Evolutionary conservation across 2,329 filamentous ascomycete species (phyloP).

Genomic region (Penicillium brevicompactum): DNA sequence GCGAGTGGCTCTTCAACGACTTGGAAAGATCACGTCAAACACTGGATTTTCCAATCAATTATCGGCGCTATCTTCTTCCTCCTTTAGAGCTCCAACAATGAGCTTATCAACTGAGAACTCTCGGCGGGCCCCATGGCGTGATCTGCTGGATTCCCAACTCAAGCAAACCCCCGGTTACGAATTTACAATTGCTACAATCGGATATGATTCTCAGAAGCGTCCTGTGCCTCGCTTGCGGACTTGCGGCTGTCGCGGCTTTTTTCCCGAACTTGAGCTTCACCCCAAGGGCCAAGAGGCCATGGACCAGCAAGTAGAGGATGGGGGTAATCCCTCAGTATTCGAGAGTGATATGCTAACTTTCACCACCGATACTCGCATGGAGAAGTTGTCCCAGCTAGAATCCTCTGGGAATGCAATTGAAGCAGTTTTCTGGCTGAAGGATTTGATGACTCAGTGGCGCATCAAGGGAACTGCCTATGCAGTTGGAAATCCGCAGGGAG

Average conservation of each 20-base stretch:
- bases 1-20: neutral
- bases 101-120: slow-evolving; percentile 1
- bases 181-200: slow-evolving; percentile 33
- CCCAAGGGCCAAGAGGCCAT: slow-evolving; percentile 74
- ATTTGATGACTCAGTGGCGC: slow-evolving; percentile 78
- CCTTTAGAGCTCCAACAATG: slow-evolving; percentile 13
- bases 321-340: slow-evolving; percentile 66
- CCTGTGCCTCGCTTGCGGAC: slow-evolving; percentile 50
- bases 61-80: neutral
- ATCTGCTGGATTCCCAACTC: slow-evolving; percentile 28
- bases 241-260: slow-evolving; percentile 85
- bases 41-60: neutral
- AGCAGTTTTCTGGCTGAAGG: slow-evolving; percentile 77
- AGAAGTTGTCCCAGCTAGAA: slow-evolving; percentile 75
- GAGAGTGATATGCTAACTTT: slow-evolving; percentile 79
- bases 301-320: slow-evolving; percentile 36
- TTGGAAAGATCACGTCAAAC: neutral
- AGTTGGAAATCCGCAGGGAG: slow-evolving; percentile 69
- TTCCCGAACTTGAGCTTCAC: slow-evolving; percentile 64
- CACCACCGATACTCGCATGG: slow-evolving; percentile 87
- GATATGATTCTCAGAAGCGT: slow-evolving; percentile 13
- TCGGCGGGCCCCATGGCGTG: slow-evolving; percentile 31
- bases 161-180: slow-evolving; percentile 24
- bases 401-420: slow-evolving; percentile 72
- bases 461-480: slow-evolving; percentile 76